phyloP scores from a whole-genome alignment of 768 basidiomycete species.

The Cystobasidium ongulense region DNA sequence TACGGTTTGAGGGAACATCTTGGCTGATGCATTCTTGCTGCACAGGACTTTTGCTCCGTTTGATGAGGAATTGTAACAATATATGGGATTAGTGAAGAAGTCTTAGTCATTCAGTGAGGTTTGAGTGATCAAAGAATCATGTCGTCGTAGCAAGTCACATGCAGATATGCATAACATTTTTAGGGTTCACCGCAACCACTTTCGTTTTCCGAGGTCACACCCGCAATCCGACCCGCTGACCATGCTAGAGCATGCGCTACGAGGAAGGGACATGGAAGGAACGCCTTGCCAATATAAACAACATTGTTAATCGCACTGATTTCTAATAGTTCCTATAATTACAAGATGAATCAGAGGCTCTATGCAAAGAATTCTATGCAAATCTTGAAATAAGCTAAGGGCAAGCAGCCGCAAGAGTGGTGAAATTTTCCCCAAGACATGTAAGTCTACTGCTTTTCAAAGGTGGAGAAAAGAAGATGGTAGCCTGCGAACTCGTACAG shows the following conservation, averaged over 20 bases:
- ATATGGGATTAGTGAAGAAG: background rate
- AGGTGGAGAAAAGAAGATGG: conserved; percentile 30
- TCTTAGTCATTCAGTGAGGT: background rate
- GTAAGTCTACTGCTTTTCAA: conserved; percentile 20
- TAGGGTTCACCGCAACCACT: no score
- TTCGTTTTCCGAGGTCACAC: no score
- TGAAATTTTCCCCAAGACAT: background rate
- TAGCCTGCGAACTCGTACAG: conserved; percentile 83
- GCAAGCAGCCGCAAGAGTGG: background rate
- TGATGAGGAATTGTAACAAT: conserved; percentile 15
- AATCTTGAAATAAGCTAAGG: no score
- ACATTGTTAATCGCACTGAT: no score
- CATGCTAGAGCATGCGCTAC: no score
- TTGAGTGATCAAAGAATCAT: background rate
- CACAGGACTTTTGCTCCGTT: conserved; percentile 20
- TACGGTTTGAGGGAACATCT: background rate
- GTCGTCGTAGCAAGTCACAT: background rate
- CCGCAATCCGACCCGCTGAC: no score
- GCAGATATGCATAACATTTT: no score
- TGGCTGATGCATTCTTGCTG: background rate
- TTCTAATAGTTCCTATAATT: no score
- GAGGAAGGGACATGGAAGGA: no score
- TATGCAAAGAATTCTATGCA: no score
- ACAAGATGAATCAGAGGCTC: no score
- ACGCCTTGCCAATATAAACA: no score